Percentiles rank a stretch among this genome's conserved stretches.
Evolutionary conservation across 139 green algal species (phyloP).

Genomic region (Volvox reticuliferus): DNA sequence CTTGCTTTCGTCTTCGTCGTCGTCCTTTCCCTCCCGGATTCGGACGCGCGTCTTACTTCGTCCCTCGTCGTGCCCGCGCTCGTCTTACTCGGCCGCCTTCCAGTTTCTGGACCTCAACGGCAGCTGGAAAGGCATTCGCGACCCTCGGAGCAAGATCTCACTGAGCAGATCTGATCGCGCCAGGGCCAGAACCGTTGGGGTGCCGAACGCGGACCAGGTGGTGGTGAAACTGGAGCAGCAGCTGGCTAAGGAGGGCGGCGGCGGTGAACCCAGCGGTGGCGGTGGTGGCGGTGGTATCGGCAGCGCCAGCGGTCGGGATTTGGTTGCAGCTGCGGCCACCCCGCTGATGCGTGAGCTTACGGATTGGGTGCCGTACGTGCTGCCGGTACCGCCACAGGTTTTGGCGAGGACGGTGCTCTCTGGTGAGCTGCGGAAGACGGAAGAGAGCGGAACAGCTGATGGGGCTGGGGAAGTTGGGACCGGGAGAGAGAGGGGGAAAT

Average conservation of each 20-base stretch:
- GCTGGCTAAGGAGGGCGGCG: background rate
- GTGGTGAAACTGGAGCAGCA: background rate
- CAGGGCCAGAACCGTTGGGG: background rate
- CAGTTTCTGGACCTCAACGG: background rate
- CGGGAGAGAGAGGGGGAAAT: too few species aligned
- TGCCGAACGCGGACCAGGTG: background rate
- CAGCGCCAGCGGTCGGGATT: background rate
- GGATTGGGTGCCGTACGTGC: constrained; percentile 8
- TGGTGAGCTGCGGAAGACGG: too few species aligned
- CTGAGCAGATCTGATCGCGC: background rate
- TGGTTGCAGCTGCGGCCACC: background rate
- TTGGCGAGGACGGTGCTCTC: constrained; percentile 5
- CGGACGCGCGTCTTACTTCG: too few species aligned
- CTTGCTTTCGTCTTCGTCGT: too few species aligned
- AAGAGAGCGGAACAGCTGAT: too few species aligned
- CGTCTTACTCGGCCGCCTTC: background rate
- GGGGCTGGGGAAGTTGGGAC: too few species aligned
- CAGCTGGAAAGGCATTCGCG: background rate
- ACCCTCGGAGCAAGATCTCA: background rate
- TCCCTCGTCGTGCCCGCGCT: background rate
- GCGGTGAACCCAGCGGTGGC: background rate
- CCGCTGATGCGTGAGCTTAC: background rate
- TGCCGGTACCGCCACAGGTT: constrained; percentile 5
- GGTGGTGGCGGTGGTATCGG: background rate
- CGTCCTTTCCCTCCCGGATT: too few species aligned